Percentiles rank a stretch among this genome's conserved stretches.
Evolutionary conservation across 768 basidiomycete species (phyloP).

Genomic region (Pholiota microspora): DNA sequence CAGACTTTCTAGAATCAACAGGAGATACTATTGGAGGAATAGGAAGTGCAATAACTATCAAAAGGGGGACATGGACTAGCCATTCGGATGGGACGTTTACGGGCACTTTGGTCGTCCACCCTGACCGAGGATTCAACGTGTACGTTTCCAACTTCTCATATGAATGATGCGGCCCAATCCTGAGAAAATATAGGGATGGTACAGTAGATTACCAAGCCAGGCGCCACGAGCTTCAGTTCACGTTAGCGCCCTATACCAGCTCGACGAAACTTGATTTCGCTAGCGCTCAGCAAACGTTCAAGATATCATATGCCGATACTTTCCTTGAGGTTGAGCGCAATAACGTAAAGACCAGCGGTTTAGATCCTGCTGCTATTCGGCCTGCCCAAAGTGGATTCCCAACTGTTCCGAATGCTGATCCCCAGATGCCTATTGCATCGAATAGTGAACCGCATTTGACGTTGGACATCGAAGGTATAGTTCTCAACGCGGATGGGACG

Average conservation of each 20-base stretch:
- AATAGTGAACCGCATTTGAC: constrained; percentile 40
- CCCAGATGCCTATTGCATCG: constrained; percentile 45
- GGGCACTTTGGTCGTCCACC: constrained; percentile 53
- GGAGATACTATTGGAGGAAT: constrained; percentile 62
- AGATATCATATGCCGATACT: constrained; percentile 48
- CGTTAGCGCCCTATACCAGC: constrained; percentile 54
- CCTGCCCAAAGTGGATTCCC: constrained; percentile 30
- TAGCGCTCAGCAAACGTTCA: constrained; percentile 49
- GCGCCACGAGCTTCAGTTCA: constrained; percentile 61
- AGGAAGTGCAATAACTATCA: constrained; percentile 59
- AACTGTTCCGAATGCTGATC: constrained; percentile 33
- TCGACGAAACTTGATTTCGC: constrained; percentile 43
- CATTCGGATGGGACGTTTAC: constrained; percentile 35
- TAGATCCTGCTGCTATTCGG: constrained; percentile 50
- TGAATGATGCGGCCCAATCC: background rate
- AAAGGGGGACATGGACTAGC: constrained; percentile 42
- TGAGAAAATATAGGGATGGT: constrained; percentile 31
- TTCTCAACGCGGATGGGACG: constrained; percentile 57
- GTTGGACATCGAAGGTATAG: constrained; percentile 59
- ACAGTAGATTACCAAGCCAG: constrained; percentile 63
- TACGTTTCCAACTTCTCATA: constrained; percentile 24
- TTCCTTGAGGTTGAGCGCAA: constrained; percentile 47
- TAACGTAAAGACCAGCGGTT: constrained; percentile 47
- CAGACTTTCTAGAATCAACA: constrained; percentile 53
- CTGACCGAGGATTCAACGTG: constrained; percentile 63